phyloP scores from a whole-genome alignment of 176 grass and related monocot genomes.

The Tillandsia leiboldiana region DNA sequence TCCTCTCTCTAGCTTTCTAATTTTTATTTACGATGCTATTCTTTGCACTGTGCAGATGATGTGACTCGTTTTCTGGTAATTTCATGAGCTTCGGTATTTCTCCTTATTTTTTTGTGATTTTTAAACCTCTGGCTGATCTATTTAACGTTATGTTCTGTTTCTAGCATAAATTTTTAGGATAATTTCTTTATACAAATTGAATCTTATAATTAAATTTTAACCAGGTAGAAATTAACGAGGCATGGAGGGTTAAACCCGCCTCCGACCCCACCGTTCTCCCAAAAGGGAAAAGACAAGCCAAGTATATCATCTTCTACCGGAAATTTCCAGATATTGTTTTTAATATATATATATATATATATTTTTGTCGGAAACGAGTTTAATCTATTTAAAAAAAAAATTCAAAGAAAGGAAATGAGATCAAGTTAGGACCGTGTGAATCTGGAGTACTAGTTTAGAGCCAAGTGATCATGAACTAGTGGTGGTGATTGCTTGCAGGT shows the following conservation, averaged over 20 bases:
- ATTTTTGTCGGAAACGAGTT: too few relatives aligned
- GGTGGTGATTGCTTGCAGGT: constrained; percentile 35
- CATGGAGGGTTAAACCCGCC: constrained; percentile 45
- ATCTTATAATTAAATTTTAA: constrained; percentile 2
- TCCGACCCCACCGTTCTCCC: constrained; percentile 45
- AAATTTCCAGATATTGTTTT: too few relatives aligned
- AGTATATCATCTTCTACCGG: constrained; percentile 28
- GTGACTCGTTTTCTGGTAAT: constrained; percentile 65
- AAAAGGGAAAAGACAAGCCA: constrained; percentile 77
- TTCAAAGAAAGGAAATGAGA: too few relatives aligned
- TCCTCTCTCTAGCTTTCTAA: not conserved
- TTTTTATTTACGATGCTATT: not conserved
- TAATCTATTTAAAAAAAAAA: too few relatives aligned
- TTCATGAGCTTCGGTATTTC: not conserved
- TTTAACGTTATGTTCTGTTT: not conserved
- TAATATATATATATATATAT: too few relatives aligned
- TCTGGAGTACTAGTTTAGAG: not conserved
- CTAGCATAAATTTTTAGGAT: not conserved
- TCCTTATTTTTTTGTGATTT: not conserved
- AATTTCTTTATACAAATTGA: constrained; percentile 1
- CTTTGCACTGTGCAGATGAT: constrained; percentile 41
- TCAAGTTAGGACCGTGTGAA: not conserved
- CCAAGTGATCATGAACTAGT: constrained; percentile 14
- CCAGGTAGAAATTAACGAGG: constrained; percentile 63
- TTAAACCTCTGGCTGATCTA: not conserved